Base-by-base conservation (phyloP, 495 filamentous ascomycete genomes). In the Aspergillus affinis region DNA sequence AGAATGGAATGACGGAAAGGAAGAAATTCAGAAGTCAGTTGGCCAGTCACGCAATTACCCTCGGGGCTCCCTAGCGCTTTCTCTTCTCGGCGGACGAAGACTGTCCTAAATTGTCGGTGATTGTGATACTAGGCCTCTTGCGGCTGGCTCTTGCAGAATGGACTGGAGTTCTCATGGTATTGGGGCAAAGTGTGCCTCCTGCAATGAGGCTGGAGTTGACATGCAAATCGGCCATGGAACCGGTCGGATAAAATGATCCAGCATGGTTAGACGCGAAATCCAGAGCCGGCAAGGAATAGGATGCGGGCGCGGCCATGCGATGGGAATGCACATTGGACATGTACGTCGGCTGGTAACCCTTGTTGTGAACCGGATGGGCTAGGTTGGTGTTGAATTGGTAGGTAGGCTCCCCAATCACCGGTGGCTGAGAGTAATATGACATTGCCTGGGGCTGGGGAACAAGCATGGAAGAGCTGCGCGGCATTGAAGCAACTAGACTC, bases 271-370 rank as follows among this genome's bases (percentile, higher is more conserved):
- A 17, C 32, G 41, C 46, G 15, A 51, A 41, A 41, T 15, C 36
- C 36, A 4, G 10, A 41, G 36, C 18, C 19, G 57, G 32, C 21
- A 21, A 26, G 7, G 48, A 26, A 41, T 59, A 23, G 20, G 58
- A 55, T n/a, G 45, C 29, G n/a, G 58, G 50, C 9, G 51, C 36
- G 19, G 57, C 41, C 47, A 51, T 51, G 10, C 48, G 56, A 48
- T 41, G 48, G 17, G 19, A 23, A 27, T 51, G 47, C n/a, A 58
- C 10, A 6, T 50, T 32, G 2, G 55, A 32, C 23, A 19, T 32
- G 12, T 21, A 26, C 19, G 13, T 6, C 6, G 6, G n/a, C 19
- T 9, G 47, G n/a, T 49, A 26, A 0, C 47, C n/a, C 18, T 20
- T 20, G 12, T 49, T 49, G 47, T 9, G 21, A 19, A 7, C 47